A percentile compares a stretch with the other conserved stretches of the same genome.
Conservation (phyloP, 176 grass and related monocot genomes). For the Canna indica region DNA sequence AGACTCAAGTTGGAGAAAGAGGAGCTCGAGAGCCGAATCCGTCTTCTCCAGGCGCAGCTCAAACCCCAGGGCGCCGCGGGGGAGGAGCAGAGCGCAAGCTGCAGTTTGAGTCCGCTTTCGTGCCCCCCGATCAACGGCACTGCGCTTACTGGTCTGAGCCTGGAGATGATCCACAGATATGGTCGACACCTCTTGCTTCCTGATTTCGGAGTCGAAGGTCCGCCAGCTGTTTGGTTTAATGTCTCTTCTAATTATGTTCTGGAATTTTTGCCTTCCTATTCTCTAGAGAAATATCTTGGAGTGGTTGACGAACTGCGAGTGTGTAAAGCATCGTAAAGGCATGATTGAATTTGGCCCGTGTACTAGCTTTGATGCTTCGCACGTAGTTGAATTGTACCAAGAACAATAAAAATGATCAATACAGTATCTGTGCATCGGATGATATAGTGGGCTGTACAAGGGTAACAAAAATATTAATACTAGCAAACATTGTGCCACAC, state of each 20-base stretch:
- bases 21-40: conserved; percentile 48
- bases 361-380: no score
- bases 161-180: conserved; percentile 70
- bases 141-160: conserved; percentile 12
- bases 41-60: conserved; percentile 45
- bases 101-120: neutral
- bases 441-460: no score
- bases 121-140: conserved; percentile 10
- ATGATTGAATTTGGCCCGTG: no score
- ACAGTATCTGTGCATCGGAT: no score
- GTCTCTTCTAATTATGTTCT: neutral
- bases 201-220: conserved; percentile 81
- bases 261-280: neutral
- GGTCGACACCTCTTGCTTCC: conserved; percentile 84
- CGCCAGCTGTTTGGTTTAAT: neutral
- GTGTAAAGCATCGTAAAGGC: no score
- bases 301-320: no score
- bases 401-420: no score
- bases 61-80: neutral
- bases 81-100: conserved; percentile 6
- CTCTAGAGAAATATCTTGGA: neutral
- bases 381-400: no score
- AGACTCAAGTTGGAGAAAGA: conserved; percentile 43
- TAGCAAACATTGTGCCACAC: no score
- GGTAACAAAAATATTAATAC: no score